phyloP scores from a whole-genome alignment of 2,329 filamentous ascomycete species.

The Elsinoe ampelina region DNA sequence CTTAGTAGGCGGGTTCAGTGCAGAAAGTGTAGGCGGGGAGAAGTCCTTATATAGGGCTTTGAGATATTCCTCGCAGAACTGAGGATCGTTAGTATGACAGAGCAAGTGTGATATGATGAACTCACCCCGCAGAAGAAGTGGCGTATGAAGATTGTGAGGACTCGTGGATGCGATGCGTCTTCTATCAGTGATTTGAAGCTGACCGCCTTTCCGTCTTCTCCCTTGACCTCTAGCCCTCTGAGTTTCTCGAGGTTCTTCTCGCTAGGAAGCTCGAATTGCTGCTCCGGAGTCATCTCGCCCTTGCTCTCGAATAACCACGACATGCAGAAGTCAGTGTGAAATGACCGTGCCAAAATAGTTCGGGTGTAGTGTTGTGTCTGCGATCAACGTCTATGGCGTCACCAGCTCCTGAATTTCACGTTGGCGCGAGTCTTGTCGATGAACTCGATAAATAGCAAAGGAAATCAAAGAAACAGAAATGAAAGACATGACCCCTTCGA shows the following conservation, averaged over 20 bases:
- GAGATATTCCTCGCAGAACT: conserved; percentile 29
- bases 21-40: conserved; percentile 18
- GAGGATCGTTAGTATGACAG: not conserved
- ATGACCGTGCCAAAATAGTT: not conserved
- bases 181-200: conserved; percentile 23
- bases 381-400: conserved; percentile 8
- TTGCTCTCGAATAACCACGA: not conserved
- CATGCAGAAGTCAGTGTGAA: not conserved
- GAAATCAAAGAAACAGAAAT: not conserved
- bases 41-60: conserved; percentile 22
- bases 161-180: conserved; percentile 16
- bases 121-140: conserved; percentile 34
- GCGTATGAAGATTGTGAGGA: conserved; percentile 31
- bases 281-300: conserved; percentile 3
- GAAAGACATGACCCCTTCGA: not conserved
- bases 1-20: conserved; percentile 20
- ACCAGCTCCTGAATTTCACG: not conserved
- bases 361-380: not conserved
- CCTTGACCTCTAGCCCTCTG: not conserved
- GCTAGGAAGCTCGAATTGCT: not conserved
- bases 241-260: conserved; percentile 10
- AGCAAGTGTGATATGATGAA: not conserved
- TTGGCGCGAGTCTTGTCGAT: not conserved
- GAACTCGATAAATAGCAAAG: not conserved
- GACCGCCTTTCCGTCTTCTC: conserved; percentile 20